Base-by-base conservation (phyloP, 805 yeast species). In the Saturnispora zaruensis region DNA sequence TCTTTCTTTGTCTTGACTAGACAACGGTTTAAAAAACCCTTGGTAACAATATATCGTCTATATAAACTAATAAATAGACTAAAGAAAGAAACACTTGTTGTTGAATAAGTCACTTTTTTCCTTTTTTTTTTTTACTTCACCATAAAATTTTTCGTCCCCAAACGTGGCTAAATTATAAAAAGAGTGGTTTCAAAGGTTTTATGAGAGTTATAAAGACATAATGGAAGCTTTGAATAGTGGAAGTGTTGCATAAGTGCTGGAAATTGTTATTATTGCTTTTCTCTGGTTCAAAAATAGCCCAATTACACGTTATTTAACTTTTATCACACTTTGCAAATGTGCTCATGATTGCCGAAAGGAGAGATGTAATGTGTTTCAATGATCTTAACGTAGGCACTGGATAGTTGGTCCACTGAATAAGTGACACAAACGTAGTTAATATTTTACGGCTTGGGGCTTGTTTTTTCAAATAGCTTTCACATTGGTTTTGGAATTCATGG, bases 31-130 rank as follows among this genome's bases (percentile, higher is more conserved):
- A 28, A 14, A 18, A 36, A 36, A 36, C 40, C 40, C 23, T 21
- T 13, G 42, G 16, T 21, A 38, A 21, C 42, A 28, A 28, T 23
- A 25, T 23, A 25, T 38, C 42, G 50, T 47, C 50, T 41, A 47
- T 40, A 47, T 47, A 47, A 47, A 9, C 32, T 47, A 47, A 47
- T 47, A 47, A 47, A 47, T 47, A 47, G 50, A 47, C 45, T 32
- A 18, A 46, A 16, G 13, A 38, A 45, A 24, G 23, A 26, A 21
- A 33, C 5, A n/a, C 28, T 18, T n/a, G 21, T 16, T 9, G 20
- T 13, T 16, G n/a, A 21, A 32, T 18, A 8, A 20, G 26, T 20
- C 28, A 24, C 21, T 37, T 37, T 18, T 5, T 9, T 16, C 20
- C 18, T 42, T 32, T 32, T 21, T 38, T 38, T 18, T 38, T 38